Base-by-base conservation (phyloP, 352 stramenopile species). In the Pythium myriotylum region DNA sequence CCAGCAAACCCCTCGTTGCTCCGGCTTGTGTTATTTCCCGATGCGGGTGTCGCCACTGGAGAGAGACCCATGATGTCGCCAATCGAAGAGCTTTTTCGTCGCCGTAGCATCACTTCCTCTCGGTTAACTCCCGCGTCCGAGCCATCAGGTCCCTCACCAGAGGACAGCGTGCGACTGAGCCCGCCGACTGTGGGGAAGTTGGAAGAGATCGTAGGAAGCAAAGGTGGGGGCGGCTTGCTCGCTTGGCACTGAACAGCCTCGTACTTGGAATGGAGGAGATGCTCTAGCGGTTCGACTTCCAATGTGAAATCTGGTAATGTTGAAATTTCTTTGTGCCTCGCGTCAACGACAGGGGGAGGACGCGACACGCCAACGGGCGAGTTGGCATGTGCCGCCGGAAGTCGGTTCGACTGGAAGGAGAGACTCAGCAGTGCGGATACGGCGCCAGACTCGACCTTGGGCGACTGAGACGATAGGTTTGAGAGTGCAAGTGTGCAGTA, bases 401-500 rank as follows among this genome's bases (percentile, higher is more conserved):
- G 5, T 4, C 37, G 13, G 14, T 39, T 22, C 16, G 40, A 19
- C 17, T 46, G 59, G 4, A 90, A 49, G 0, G 80, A 87, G 4
- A 90, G 43, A 16, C 70, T 77, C 33, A 92, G 62, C 20, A 92
- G 54, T 2, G 72, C 80, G 0, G 80, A 82, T 2, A 93, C 79
- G 1, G 84, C 74, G 2, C 82, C 84, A 8, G 76, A 79, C n/a
- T 88, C 77, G 16, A 94, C 76, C 42, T 72, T 89, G 0, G 84
- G 83, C 0, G 82, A 90, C 41, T 88, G 73, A 8, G 70, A 65
- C 5, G 82, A 91, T 2, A 94, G 51, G 63, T 94, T 92, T 0
- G 82, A 87, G 8, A 94, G 59, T 14, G 84, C 82, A 8, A 87
- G 59, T 17, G 84, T 90, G 29, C 84, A 94, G 46, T 81, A 68